phyloP scores from a whole-genome alignment of 306 rosid genomes.

The Cucumis cinereus region DNA sequence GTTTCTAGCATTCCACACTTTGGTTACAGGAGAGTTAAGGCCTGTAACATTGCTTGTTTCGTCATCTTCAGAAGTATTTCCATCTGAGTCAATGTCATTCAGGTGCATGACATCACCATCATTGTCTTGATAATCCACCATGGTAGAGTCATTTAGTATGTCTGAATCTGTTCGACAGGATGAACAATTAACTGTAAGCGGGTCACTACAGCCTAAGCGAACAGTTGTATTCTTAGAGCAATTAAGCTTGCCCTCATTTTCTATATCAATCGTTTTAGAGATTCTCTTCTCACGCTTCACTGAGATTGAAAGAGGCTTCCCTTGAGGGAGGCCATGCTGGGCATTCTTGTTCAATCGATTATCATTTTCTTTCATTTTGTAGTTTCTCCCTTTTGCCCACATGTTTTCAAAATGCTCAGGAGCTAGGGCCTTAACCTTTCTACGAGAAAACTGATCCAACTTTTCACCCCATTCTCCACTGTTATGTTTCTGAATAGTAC shows the following conservation, averaged over 20 bases:
- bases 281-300: constrained; percentile 27
- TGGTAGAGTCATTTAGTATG: constrained; percentile 20
- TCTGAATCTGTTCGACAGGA: constrained; percentile 21
- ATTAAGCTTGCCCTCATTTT: constrained; percentile 24
- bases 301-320: constrained; percentile 22
- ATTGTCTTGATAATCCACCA: constrained; percentile 31
- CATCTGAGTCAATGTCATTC: constrained; percentile 45
- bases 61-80: constrained; percentile 72
- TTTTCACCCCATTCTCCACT: constrained; percentile 95
- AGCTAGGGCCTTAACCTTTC: constrained; percentile 86
- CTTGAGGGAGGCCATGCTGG: constrained; percentile 27
- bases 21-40: constrained; percentile 89
- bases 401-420: constrained; percentile 90
- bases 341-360: constrained; percentile 34
- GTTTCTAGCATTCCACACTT: constrained; percentile 90
- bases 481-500: constrained; percentile 26
- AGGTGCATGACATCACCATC: constrained; percentile 22
- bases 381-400: constrained; percentile 88
- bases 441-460: constrained; percentile 66
- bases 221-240: constrained; percentile 24
- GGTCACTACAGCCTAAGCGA: constrained; percentile 28
- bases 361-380: constrained; percentile 44
- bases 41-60: constrained; percentile 59
- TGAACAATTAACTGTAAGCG: constrained; percentile 18
- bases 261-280: constrained; percentile 34